Evolutionary conservation across 1,284 basidiomycete genomes (phyloP).

Genomic region (Puccinia coronata): DNA sequence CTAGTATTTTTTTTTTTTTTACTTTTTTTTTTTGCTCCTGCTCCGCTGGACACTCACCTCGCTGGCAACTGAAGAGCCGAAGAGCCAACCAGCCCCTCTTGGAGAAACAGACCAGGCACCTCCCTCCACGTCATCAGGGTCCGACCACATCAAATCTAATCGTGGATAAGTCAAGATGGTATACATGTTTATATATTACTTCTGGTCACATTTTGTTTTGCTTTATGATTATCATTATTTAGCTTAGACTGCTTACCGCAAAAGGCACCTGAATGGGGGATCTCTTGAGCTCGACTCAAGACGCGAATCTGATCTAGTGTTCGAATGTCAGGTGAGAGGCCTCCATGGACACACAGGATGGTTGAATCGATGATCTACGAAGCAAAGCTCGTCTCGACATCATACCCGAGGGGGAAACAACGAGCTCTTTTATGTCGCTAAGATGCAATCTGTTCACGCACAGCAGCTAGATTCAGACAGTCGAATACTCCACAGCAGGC

Average conservation of each 20-base stretch:
- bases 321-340: conserved; percentile 85
- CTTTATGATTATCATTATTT: not conserved
- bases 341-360: conserved; percentile 88
- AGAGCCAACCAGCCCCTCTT: conserved; percentile 93
- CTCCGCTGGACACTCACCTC: conserved; percentile 66
- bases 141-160: conserved; percentile 93
- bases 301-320: conserved; percentile 90
- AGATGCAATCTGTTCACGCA: conserved; percentile 63
- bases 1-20: not conserved
- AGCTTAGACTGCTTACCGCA: conserved; percentile 67
- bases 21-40: conserved; percentile 16
- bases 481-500: conserved; percentile 94
- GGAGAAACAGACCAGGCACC: conserved; percentile 94
- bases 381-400: too few relatives aligned
- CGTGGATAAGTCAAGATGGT: not conserved
- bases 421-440: not conserved
- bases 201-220: not conserved
- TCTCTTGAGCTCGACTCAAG: conserved; percentile 86
- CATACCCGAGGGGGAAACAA: too few relatives aligned
- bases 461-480: conserved; percentile 87
- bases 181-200: too few relatives aligned
- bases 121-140: conserved; percentile 78
- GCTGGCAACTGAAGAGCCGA: conserved; percentile 78
- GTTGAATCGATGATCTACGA: conserved; percentile 85
- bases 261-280: conserved; percentile 96